Percentiles rank a stretch among this genome's conserved stretches.
phyloP scores from a whole-genome alignment of 2,329 filamentous ascomycete genomes.

The Diaporthe destruens region DNA sequence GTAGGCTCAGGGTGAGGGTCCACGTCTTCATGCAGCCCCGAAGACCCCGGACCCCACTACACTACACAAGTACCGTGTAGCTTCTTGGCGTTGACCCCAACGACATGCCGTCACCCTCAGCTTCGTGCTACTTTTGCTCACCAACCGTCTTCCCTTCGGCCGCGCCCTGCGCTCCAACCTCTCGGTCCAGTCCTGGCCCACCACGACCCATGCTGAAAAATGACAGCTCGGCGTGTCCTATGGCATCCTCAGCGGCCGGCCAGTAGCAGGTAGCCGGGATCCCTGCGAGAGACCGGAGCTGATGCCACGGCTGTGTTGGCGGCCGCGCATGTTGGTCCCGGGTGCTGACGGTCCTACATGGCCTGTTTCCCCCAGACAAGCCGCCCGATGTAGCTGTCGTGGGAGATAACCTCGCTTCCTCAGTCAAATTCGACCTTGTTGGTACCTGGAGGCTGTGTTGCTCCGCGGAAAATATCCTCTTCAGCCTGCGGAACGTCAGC shows the following conservation, averaged over 20 bases:
- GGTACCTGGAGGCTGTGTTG: not conserved
- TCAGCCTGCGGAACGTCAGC: constrained; percentile 7
- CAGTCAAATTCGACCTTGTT: not conserved
- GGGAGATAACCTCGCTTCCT: not conserved
- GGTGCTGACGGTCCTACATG: constrained; percentile 5
- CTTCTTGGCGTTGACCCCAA: constrained; percentile 22
- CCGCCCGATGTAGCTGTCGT: not conserved
- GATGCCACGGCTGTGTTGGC: constrained; percentile 2
- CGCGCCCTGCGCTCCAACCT: not conserved
- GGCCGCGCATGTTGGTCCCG: constrained; percentile 9
- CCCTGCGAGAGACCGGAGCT: not conserved
- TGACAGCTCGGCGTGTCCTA: constrained; percentile 9
- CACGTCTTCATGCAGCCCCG: too few relatives aligned
- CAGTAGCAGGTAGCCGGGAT: not conserved
- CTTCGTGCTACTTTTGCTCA: constrained; percentile 2
- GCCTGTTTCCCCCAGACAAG: constrained; percentile 15
- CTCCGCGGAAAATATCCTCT: not conserved
- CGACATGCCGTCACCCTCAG: constrained; percentile 22
- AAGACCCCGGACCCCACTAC: too few relatives aligned
- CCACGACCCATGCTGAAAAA: not conserved
- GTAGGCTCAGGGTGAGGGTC: too few relatives aligned
- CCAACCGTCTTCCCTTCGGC: constrained; percentile 13
- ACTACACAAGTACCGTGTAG: not conserved
- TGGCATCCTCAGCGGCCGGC: constrained; percentile 22
- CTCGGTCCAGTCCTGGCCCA: not conserved